Evolutionary conservation across 495 filamentous ascomycete species (phyloP).

Genomic region (Recurvomyces mirabilis): DNA sequence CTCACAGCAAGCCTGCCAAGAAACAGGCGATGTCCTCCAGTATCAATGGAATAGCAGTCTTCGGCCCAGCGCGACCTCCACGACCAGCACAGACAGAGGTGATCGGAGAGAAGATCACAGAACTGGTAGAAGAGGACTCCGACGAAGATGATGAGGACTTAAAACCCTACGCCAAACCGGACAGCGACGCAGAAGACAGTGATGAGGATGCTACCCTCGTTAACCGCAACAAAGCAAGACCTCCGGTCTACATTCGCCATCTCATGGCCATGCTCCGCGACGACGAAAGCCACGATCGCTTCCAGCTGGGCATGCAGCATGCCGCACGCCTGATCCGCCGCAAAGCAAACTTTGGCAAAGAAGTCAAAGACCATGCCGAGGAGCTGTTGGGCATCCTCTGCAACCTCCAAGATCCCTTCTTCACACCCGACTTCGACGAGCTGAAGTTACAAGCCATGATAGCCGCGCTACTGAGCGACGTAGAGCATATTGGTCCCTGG

Average conservation of each 20-base stretch:
- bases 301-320: constrained; percentile 65
- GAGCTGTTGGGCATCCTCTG: constrained; percentile 66
- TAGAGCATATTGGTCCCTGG: constrained; percentile 68
- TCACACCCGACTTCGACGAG: constrained; percentile 64
- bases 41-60: constrained; percentile 13
- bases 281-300: constrained; percentile 69
- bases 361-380: constrained; percentile 71
- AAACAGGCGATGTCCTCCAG: not conserved
- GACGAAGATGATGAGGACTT: constrained; percentile 61
- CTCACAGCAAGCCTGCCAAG: not conserved
- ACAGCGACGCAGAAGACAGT: constrained; percentile 82
- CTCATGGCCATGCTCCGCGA: constrained; percentile 69
- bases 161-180: constrained; percentile 75
- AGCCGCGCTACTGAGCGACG: constrained; percentile 64
- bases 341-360: constrained; percentile 77
- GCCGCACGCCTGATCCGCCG: constrained; percentile 73
- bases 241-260: constrained; percentile 89
- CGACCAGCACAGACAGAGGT: constrained; percentile 13
- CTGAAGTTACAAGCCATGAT: constrained; percentile 74
- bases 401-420: constrained; percentile 70
- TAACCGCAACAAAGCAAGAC: constrained; percentile 65
- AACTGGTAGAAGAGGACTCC: constrained; percentile 19
- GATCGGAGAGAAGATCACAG: constrained; percentile 14
- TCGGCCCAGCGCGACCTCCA: constrained; percentile 12
- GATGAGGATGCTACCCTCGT: constrained; percentile 86